Conservation (phyloP, 2,329 filamentous ascomycete species). For the Penicillium decumbens region DNA sequence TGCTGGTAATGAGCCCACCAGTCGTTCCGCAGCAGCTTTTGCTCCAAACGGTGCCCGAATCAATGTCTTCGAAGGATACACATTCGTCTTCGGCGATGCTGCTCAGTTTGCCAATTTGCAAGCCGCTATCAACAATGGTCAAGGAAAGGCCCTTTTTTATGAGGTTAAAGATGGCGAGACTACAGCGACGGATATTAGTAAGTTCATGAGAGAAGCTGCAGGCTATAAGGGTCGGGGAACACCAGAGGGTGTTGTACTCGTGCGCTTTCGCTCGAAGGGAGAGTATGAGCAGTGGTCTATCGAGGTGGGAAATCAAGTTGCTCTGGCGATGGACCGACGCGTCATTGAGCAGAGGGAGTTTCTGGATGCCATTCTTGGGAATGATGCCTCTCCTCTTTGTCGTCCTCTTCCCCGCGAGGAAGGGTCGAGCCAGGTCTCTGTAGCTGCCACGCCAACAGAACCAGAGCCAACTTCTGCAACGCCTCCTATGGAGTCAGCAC, state of each 20-base stretch:
- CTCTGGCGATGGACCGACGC: constrained; percentile 69
- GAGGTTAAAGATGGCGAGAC: constrained; percentile 60
- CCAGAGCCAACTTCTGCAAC: not conserved
- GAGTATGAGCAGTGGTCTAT: constrained; percentile 62
- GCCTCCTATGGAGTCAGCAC: constrained; percentile 12
- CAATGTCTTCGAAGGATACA: constrained; percentile 78
- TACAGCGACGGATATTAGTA: constrained; percentile 67
- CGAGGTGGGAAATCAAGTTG: constrained; percentile 64
- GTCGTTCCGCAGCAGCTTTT: constrained; percentile 65
- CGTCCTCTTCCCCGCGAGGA: constrained; percentile 58
- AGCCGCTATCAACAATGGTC: constrained; percentile 69
- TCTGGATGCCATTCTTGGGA: constrained; percentile 78
- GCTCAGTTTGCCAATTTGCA: constrained; percentile 71
- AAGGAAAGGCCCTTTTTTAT: constrained; percentile 73
- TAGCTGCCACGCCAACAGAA: not conserved
- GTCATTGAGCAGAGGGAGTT: constrained; percentile 88
- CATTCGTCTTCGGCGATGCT: constrained; percentile 78
- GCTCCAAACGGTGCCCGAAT: constrained; percentile 61
- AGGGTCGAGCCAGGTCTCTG: constrained; percentile 30
- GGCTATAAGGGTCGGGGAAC: constrained; percentile 67
- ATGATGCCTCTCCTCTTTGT: constrained; percentile 68
- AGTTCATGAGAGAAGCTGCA: constrained; percentile 68
- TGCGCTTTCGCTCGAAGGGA: constrained; percentile 63
- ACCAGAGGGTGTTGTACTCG: constrained; percentile 71
- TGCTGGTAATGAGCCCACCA: constrained; percentile 67